Evolutionary conservation across 805 yeast genomes (phyloP).

Genomic region (Kodamaea leandrae): DNA sequence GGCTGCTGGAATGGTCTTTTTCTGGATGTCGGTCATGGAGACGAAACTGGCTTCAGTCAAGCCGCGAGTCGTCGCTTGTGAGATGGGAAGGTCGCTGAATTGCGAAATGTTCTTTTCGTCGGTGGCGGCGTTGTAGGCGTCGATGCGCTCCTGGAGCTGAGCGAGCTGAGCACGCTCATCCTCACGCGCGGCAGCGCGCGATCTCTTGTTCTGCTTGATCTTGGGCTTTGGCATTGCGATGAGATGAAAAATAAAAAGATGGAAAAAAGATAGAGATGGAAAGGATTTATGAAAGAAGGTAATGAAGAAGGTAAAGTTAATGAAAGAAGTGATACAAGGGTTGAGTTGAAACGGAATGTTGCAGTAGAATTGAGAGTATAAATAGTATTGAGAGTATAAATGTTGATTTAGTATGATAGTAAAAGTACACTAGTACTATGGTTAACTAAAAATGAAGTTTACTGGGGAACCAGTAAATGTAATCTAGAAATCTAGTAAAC

Average conservation of each 20-base stretch:
- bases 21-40: slow-evolving; percentile 82
- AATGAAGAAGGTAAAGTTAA: neutral
- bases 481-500: too few relatives aligned
- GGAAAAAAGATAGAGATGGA: too few relatives aligned
- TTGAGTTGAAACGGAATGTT: neutral
- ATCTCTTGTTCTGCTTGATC: slow-evolving; percentile 14
- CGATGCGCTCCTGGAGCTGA: slow-evolving; percentile 49
- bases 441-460: too few relatives aligned
- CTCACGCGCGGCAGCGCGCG: slow-evolving; percentile 24
- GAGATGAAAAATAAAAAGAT: slow-evolving; percentile 1
- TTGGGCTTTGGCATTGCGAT: slow-evolving; percentile 4
- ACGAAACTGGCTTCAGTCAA: slow-evolving; percentile 75
- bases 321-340: neutral
- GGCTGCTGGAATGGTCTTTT: slow-evolving; percentile 69
- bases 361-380: neutral
- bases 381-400: too few relatives aligned
- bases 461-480: too few relatives aligned
- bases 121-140: slow-evolving; percentile 49
- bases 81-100: slow-evolving; percentile 78
- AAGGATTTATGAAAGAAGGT: neutral
- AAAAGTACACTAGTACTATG: too few relatives aligned
- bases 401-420: too few relatives aligned
- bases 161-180: slow-evolving; percentile 35
- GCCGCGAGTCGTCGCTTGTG: slow-evolving; percentile 64
- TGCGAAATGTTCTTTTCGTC: slow-evolving; percentile 34